Conservation (phyloP, 108 stramenopile species). For the Licmophora abbreviata region DNA sequence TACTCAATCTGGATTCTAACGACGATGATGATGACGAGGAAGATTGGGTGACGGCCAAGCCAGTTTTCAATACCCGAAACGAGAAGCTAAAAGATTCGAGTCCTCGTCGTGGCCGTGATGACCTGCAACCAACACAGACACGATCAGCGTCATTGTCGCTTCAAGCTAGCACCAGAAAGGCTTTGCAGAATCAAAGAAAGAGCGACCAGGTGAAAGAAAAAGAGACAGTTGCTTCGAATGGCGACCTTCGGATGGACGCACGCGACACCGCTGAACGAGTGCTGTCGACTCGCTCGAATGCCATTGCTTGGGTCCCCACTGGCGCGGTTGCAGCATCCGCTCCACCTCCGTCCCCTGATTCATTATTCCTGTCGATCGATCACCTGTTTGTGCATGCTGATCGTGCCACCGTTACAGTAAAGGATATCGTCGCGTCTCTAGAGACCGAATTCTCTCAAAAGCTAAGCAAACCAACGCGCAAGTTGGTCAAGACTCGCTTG, state of each 20-base stretch:
- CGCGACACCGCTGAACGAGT: not conserved
- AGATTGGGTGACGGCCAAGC: not conserved
- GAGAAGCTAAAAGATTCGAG: not conserved
- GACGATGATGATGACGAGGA: not conserved
- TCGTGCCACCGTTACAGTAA: slow-evolving; percentile 25
- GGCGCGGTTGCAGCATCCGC: not conserved
- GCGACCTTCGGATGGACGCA: not conserved
- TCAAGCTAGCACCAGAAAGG: not conserved
- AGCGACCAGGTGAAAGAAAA: not conserved
- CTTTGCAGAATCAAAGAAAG: not conserved
- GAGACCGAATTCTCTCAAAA: slow-evolving; percentile 15
- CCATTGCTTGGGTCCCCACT: not conserved
- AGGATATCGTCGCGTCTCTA: slow-evolving; percentile 17
- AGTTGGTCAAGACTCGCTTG: slow-evolving; percentile 23
- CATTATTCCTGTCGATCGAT: slow-evolving; percentile 19
- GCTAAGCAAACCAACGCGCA: slow-evolving; percentile 21
- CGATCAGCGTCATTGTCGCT: not conserved
- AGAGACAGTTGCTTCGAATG: not conserved
- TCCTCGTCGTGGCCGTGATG: not conserved
- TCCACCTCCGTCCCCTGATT: not conserved
- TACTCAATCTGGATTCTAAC: too few species aligned
- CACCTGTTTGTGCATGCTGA: slow-evolving; percentile 23
- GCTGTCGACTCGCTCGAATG: not conserved
- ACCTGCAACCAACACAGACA: not conserved
- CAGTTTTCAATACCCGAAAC: not conserved